Base-by-base conservation (phyloP, 2,329 filamentous ascomycete genomes). In the Aspergillus sp. region DNA sequence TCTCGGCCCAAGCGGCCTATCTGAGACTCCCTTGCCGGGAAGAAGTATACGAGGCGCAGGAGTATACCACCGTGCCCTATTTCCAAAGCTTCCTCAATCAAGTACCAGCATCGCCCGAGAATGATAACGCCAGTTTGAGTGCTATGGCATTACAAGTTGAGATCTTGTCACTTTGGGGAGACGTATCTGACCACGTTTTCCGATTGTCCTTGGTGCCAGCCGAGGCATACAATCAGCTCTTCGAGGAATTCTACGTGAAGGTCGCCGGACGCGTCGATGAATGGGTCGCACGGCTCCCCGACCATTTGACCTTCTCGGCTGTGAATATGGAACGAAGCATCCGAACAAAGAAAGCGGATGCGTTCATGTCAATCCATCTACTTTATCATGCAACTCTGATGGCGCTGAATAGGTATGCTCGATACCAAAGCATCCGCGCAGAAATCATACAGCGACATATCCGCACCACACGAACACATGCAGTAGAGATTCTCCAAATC, bases 1-100 rank as follows among this genome's bases (percentile, higher is more conserved):
- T 91, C 61, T 84, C 86, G 51, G 78, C 84, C 4, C 84, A 89
- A 63, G 86, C 91, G 61, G 84, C 90, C 45, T 88, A 89, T 67
- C 78, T 90, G 12, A 84, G 86, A 55, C 79, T 92, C 5, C 90
- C 90, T 3, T 86, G 84, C 66, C 80, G 85, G 32, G 81, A 85
- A 45, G 79, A 81, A 21, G 81, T 79, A 50, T 91, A 89, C 66
- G 88, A 91, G 67, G 80, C 81, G 38, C 85, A 88, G 60, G 69
- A 80, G 23, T 82, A 85, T 23, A 82, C 82, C 8, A 78, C 82
- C 2, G 84, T 85, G 23, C 87, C 89, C 0, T 82, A 84, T 59
- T 91, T 89, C 69, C 82, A 88, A 69, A 81, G 82, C 12, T 76
- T 80, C 45, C 73, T 82, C 19, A 79, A 83, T 43, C 69, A 74